These are phyloP conservation scores for Phytophthora idaei DNA, from an alignment of 352 stramenopile species.

Conservation along the genomic window DNA sequence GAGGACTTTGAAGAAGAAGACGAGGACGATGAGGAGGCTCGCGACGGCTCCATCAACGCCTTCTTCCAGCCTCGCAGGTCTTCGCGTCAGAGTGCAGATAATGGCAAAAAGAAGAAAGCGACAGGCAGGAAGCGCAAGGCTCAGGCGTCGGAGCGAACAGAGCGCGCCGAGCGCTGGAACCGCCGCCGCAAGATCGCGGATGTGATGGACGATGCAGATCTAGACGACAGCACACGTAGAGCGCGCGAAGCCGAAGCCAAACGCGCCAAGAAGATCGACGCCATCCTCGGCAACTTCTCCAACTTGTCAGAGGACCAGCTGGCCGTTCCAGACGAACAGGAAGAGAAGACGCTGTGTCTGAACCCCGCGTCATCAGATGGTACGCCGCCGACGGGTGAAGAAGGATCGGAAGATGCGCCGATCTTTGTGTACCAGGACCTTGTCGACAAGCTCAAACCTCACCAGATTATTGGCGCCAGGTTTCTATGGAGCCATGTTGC, in stretches of 20 bases:
- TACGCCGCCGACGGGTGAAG: constrained; percentile 39
- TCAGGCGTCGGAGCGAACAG: constrained; percentile 14
- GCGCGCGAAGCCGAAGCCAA: constrained; percentile 70
- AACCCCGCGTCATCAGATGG: constrained; percentile 55
- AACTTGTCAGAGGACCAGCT: constrained; percentile 43
- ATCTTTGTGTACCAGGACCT: constrained; percentile 75
- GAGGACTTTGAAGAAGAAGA: constrained; percentile 24
- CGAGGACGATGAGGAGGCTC: constrained; percentile 20
- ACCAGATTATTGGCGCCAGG: constrained; percentile 75
- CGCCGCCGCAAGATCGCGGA: constrained; percentile 68
- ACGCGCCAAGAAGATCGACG: constrained; percentile 45
- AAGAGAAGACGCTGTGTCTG: constrained; percentile 58
- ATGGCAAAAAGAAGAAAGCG: constrained; percentile 19
- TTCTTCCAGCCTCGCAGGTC: constrained; percentile 16
- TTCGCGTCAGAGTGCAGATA: not conserved
- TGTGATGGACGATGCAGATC: constrained; percentile 69
- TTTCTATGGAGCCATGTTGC: constrained; percentile 89
- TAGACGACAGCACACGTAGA: constrained; percentile 64
- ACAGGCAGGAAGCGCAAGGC: constrained; percentile 34
- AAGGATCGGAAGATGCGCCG: constrained; percentile 54
- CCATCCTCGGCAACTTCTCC: constrained; percentile 44
- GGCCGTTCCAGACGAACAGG: constrained; percentile 18
- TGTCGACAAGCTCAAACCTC: constrained; percentile 73
- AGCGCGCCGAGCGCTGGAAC: constrained; percentile 45
- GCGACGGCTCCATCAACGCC: constrained; percentile 2